phyloP scores from a whole-genome alignment of 2,329 filamentous ascomycete species.

The Ascochyta lentis region DNA sequence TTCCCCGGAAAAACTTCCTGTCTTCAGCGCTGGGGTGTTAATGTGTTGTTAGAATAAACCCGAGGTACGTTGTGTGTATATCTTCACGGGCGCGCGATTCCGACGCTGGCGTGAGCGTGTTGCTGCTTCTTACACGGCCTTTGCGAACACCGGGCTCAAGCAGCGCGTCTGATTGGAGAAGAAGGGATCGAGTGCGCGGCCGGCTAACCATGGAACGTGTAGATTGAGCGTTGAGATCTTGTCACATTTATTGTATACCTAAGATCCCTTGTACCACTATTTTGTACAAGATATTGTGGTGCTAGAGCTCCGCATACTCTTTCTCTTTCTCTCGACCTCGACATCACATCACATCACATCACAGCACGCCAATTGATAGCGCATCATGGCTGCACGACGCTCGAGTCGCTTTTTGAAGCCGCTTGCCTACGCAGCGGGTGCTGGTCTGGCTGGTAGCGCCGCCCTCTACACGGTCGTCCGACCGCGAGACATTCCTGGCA shows the following conservation, averaged over 20 bases:
- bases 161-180: constrained; percentile 9
- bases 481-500: constrained; percentile 74
- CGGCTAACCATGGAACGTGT: constrained; percentile 11
- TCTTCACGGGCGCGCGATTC: neutral
- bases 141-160: constrained; percentile 8
- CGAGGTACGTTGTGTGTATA: constrained; percentile 1
- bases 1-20: constrained; percentile 19
- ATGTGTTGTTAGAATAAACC: constrained; percentile 9
- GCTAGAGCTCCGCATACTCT: constrained; percentile 1
- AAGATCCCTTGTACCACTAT: neutral
- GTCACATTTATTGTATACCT: constrained; percentile 11
- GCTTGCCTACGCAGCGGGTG: constrained; percentile 65
- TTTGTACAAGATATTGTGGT: neutral
- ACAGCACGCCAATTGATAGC: constrained; percentile 19
- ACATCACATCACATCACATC: constrained; percentile 1
- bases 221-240: constrained; percentile 12
- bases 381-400: constrained; percentile 45
- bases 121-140: neutral
- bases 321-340: too few species aligned
- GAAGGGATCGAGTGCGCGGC: constrained; percentile 10
- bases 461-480: constrained; percentile 70
- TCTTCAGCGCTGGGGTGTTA: constrained; percentile 4
- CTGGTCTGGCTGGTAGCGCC: constrained; percentile 60
- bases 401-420: constrained; percentile 60
- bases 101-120: neutral